Evolutionary conservation across 2,329 filamentous ascomycete species (phyloP).

Genomic region (Phoma sp.): DNA sequence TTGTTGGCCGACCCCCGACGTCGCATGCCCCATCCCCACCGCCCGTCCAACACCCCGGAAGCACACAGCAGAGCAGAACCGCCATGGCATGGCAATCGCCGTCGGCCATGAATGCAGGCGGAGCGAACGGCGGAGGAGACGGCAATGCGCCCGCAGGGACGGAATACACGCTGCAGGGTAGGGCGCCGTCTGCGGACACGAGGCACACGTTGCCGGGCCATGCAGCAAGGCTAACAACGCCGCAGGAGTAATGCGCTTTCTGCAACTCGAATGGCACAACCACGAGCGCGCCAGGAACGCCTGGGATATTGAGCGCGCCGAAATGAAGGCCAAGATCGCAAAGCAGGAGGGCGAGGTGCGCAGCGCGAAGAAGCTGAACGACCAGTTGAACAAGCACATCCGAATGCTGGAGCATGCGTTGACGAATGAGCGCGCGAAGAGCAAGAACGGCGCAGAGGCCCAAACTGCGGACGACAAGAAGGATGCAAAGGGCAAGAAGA

Average conservation of each 20-base stretch:
- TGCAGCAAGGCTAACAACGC: constrained; percentile 24
- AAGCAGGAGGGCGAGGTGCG: constrained; percentile 89
- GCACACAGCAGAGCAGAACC: constrained; percentile 29
- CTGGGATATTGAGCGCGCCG: constrained; percentile 98
- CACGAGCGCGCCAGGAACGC: constrained; percentile 97
- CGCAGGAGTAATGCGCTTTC: constrained; percentile 95
- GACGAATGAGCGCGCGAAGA: constrained; percentile 79
- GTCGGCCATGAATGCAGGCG: constrained; percentile 67
- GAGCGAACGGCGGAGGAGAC: constrained; percentile 57
- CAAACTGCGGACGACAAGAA: constrained; percentile 52
- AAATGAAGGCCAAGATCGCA: constrained; percentile 98
- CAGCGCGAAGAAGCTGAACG: constrained; percentile 86
- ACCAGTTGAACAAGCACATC: constrained; percentile 89
- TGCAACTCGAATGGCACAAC: constrained; percentile 98
- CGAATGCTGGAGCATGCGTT: constrained; percentile 87
- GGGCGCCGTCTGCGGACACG: constrained; percentile 18
- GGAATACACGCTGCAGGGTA: constrained; percentile 77
- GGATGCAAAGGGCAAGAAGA: constrained; percentile 47
- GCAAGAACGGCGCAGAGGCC: constrained; percentile 63
- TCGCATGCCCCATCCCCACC: constrained; percentile 39
- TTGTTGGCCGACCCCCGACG: constrained; percentile 34
- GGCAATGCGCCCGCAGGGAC: constrained; percentile 65
- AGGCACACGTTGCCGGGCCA: constrained; percentile 10
- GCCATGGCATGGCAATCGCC: constrained; percentile 76
- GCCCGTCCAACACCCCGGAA: constrained; percentile 34